Evolutionary conservation across 2,329 filamentous ascomycete genomes (phyloP).

Genomic region (Colletotrichum australisinense): DNA sequence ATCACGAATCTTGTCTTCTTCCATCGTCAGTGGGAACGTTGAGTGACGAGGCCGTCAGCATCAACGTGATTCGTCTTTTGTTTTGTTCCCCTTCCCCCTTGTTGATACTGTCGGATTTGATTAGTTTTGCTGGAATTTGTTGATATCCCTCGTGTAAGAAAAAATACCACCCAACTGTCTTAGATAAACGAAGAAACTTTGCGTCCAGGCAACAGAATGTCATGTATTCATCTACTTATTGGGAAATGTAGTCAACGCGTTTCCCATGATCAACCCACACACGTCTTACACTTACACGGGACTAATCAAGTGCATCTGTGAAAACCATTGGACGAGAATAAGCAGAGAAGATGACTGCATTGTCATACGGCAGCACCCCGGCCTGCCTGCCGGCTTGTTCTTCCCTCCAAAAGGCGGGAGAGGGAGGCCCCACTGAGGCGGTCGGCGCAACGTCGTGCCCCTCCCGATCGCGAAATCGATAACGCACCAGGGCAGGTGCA

Average conservation of each 20-base stretch:
- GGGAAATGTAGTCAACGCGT: background rate
- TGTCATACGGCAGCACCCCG: conserved; percentile 5
- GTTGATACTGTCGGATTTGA: background rate
- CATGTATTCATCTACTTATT: background rate
- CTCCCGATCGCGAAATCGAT: background rate
- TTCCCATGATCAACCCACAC: background rate
- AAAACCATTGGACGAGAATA: background rate
- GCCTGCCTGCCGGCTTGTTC: background rate
- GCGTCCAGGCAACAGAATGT: background rate
- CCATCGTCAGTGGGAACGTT: background rate
- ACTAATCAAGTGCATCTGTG: background rate
- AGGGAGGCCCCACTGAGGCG: background rate
- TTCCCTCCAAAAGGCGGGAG: background rate
- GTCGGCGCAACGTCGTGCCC: background rate
- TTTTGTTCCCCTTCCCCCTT: background rate
- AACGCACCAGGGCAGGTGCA: background rate
- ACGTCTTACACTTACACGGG: background rate
- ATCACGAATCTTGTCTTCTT: background rate
- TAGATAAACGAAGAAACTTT: background rate
- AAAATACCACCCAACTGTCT: conserved; percentile 21
- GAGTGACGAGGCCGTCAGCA: background rate
- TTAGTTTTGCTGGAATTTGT: conserved; percentile 12
- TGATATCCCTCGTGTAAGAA: conserved; percentile 32
- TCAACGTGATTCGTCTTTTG: background rate
- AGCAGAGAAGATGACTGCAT: background rate